Base-by-base conservation (phyloP, 139 green algal genomes). In the Asterochloris sp. region DNA sequence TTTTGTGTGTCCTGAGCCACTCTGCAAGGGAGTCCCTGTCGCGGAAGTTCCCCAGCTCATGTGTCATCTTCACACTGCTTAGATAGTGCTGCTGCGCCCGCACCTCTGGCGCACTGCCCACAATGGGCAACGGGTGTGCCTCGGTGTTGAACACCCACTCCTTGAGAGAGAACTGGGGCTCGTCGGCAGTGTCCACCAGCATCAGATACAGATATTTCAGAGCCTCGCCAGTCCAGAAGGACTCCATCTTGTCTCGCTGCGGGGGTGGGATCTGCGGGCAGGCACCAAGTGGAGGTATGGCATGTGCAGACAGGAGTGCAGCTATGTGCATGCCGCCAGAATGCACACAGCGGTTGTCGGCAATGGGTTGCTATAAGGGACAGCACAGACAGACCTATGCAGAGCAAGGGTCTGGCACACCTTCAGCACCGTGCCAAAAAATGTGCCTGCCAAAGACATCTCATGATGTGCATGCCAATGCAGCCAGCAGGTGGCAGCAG, bases 101-200 rank as follows among this genome's bases (percentile, higher is more conserved):
- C 6, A 54, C 38, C 38, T 54, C 38, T 54, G 38, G 38, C 38
- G 38, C 66, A 71, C 21, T 71, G 66, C 66, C 66, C 23, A 84
- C 61, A 16, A 81, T 78, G 11, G 78, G 78, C 47, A 97, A 60
- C 17, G 93, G 93, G 84, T 97, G 93, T 11, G 93, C 93, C 73
- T 97, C 93, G 4, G 93, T 97, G 84, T 96, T 97, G 23, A 97
- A 90, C 54, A 97, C 93, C 89, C 88, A 96, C 47, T 95, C 69
- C 76, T 96, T 89, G 17, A 95, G 81, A 16, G 84, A 23, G 6
- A 97, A 74, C 8, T 87, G 67, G 54, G 87, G 78, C 21, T 69
- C 19, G 0, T 78, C 74, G 9, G 79, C 84, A 26, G n/a, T 47
- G 38, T 14, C 76, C 38, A 54, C 38, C 69, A 95, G 97, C 14